Evolutionary conservation across 768 basidiomycete genomes (phyloP).

Genomic region (Suillus tomentosus): DNA sequence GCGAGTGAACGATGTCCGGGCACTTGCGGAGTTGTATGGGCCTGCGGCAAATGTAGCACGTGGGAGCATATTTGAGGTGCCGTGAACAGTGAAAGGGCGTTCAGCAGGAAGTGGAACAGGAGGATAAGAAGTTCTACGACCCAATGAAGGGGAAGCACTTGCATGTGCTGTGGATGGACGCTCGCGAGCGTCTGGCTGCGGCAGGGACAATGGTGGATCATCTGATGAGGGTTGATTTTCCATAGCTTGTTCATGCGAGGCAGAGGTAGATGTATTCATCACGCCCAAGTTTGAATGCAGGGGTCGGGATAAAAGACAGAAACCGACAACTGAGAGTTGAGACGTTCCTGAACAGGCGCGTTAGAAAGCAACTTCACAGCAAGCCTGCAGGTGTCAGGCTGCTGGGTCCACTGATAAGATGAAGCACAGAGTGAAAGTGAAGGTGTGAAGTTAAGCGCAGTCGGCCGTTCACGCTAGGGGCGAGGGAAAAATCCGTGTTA

Average conservation of each 20-base stretch:
- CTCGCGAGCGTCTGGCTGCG: slow-evolving; percentile 28
- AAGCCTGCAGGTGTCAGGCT: slow-evolving; percentile 4
- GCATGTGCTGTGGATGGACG: slow-evolving; percentile 34
- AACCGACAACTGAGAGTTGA: background rate
- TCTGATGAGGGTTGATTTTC: slow-evolving; percentile 12
- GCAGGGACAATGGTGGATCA: slow-evolving; percentile 19
- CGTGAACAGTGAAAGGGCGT: slow-evolving; percentile 24
- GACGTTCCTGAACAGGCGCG: slow-evolving; percentile 1
- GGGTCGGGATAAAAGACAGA: background rate
- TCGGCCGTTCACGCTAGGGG: background rate
- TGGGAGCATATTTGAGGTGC: slow-evolving; percentile 10
- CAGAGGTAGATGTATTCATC: background rate
- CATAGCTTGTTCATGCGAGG: slow-evolving; percentile 5
- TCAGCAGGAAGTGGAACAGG: slow-evolving; percentile 14
- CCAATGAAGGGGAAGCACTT: slow-evolving; percentile 16
- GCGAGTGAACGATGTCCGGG: slow-evolving; percentile 56
- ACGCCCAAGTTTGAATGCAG: background rate
- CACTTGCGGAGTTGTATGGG: slow-evolving; percentile 41
- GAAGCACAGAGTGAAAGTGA: background rate
- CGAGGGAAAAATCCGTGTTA: slow-evolving; percentile 3
- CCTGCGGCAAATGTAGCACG: slow-evolving; percentile 11
- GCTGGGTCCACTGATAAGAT: background rate
- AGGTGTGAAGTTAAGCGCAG: slow-evolving; percentile 1
- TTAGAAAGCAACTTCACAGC: slow-evolving; percentile 5
- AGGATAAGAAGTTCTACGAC: slow-evolving; percentile 14